These are phyloP conservation scores for Grigorovia humatica DNA, from an alignment of 805 yeast genomes.

Conservation along the genomic window DNA sequence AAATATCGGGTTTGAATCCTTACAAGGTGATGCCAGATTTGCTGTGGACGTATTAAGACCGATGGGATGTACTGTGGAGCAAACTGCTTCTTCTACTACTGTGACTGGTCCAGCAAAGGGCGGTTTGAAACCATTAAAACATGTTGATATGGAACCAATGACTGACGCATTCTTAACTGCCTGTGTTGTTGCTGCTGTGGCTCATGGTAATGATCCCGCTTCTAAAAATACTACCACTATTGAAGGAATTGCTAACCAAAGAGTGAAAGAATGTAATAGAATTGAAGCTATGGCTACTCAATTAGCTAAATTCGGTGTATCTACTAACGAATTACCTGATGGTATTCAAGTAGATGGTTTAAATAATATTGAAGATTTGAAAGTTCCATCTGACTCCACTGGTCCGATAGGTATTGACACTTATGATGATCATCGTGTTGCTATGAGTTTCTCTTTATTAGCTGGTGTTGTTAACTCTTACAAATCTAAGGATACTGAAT, in stretches of 20 bases:
- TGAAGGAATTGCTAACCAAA: slow-evolving; percentile 93
- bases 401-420: slow-evolving; percentile 47
- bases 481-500: slow-evolving; percentile 9
- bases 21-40: slow-evolving; percentile 96
- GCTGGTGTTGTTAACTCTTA: slow-evolving; percentile 50
- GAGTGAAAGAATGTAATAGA: slow-evolving; percentile 95
- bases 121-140: slow-evolving; percentile 52
- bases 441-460: slow-evolving; percentile 88
- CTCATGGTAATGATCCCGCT: slow-evolving; percentile 39
- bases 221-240: slow-evolving; percentile 53
- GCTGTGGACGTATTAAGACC: slow-evolving; percentile 87
- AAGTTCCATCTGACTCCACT: slow-evolving; percentile 43
- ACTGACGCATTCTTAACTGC: slow-evolving; percentile 98
- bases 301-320: slow-evolving; percentile 83
- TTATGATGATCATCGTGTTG: slow-evolving; percentile 95
- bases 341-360: slow-evolving; percentile 84
- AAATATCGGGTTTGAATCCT: slow-evolving; percentile 80
- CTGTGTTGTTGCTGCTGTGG: slow-evolving; percentile 92
- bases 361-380: slow-evolving; percentile 35
- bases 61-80: slow-evolving; percentile 89
- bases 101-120: slow-evolving; percentile 83
- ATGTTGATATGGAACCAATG: slow-evolving; percentile 98
- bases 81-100: slow-evolving; percentile 77
- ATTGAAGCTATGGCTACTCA: slow-evolving; percentile 89
- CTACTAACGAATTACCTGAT: slow-evolving; percentile 76